Conservation (phyloP, 2,329 filamentous ascomycete species). For the Cordyceps fumosorosea region DNA sequence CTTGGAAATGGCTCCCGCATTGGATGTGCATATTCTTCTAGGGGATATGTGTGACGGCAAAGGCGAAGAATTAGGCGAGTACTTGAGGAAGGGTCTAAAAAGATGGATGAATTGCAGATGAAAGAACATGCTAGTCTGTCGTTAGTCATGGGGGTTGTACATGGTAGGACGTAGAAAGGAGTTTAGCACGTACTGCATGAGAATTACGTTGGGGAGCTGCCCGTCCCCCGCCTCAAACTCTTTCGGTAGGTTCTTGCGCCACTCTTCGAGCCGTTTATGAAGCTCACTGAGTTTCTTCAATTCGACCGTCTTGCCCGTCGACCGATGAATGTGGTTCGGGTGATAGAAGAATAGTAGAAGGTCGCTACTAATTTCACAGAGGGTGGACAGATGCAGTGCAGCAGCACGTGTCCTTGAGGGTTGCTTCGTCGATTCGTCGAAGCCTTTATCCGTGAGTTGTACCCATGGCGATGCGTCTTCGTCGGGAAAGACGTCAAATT, state of each 20-base stretch:
- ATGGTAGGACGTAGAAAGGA: too few relatives aligned
- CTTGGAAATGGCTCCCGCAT: slow-evolving; percentile 84
- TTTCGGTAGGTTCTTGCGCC: slow-evolving; percentile 74
- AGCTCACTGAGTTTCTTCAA: slow-evolving; percentile 89
- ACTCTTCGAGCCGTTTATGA: slow-evolving; percentile 82
- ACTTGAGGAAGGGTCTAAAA: slow-evolving; percentile 91
- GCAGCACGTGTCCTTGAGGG: slow-evolving; percentile 77
- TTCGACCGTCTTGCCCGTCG: slow-evolving; percentile 71
- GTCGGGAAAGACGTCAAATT: slow-evolving; percentile 82
- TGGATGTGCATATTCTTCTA: slow-evolving; percentile 82
- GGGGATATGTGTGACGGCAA: slow-evolving; percentile 84
- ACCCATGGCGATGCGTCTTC: slow-evolving; percentile 85
- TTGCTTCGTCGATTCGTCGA: slow-evolving; percentile 65
- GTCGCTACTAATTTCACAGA: slow-evolving; percentile 93
- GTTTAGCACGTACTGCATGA: slow-evolving; percentile 66
- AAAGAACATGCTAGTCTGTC: slow-evolving; percentile 76
- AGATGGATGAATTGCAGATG: slow-evolving; percentile 93
- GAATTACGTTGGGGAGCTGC: slow-evolving; percentile 72
- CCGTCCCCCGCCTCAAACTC: slow-evolving; percentile 89
- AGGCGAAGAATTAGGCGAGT: slow-evolving; percentile 72
- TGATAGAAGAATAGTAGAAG: slow-evolving; percentile 88
- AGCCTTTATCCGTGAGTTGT: slow-evolving; percentile 79
- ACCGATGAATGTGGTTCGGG: slow-evolving; percentile 57
- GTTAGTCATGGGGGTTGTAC: slow-evolving; percentile 18
- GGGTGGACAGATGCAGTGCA: slow-evolving; percentile 69